Evolutionary conservation across 2,329 filamentous ascomycete species (phyloP).

Genomic region (Bertia moriformis): DNA sequence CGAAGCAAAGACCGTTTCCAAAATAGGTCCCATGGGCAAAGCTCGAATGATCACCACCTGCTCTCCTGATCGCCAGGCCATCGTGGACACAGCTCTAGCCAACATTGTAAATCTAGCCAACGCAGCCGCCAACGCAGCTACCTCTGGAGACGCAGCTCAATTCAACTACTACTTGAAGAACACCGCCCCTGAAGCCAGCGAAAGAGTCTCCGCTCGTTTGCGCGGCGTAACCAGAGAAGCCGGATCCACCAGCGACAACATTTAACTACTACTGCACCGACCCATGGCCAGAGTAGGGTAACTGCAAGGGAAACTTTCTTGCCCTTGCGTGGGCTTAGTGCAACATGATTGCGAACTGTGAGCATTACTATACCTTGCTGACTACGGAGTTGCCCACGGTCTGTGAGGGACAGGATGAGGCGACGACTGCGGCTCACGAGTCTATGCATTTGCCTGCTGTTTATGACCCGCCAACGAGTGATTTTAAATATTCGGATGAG

Average conservation of each 20-base stretch:
- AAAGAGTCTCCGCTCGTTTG: neutral
- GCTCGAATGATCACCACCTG: neutral
- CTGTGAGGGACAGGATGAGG: neutral
- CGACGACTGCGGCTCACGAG: neutral
- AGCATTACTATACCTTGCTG: neutral
- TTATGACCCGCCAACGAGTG: neutral
- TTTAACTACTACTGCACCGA: slow-evolving; percentile 1
- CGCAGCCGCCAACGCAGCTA: neutral
- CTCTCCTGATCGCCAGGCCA: neutral
- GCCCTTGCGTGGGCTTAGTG: neutral
- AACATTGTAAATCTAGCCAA: neutral
- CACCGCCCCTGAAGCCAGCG: neutral
- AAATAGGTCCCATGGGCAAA: too few relatives aligned
- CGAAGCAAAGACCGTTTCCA: neutral
- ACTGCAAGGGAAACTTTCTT: neutral
- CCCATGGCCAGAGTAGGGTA: neutral
- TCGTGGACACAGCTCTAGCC: neutral
- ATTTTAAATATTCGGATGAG: neutral
- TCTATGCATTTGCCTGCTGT: neutral
- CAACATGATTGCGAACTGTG: neutral
- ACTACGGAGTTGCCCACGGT: neutral
- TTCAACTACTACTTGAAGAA: neutral
- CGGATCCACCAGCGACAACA: neutral
- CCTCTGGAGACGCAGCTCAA: neutral
- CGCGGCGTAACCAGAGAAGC: neutral